Conservation (phyloP, 257 asterid genomes). For the Solanum bulbocastanum region DNA sequence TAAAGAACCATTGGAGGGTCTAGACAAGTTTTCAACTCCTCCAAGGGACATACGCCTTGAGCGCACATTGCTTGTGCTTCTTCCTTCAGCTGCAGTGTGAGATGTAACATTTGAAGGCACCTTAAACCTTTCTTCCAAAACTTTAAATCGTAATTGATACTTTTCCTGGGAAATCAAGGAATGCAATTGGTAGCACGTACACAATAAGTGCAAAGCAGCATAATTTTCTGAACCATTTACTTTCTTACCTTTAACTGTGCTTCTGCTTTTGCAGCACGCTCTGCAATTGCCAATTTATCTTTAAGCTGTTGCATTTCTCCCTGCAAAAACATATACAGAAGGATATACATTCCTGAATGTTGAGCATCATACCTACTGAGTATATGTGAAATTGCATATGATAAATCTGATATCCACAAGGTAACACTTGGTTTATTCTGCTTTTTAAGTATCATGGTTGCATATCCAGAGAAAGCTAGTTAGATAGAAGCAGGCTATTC, state of each 20-base stretch:
- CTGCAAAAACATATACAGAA: conserved; percentile 7
- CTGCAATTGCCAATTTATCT: not conserved
- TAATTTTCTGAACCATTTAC: not conserved
- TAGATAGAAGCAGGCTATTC: not conserved
- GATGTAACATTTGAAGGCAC: conserved; percentile 30
- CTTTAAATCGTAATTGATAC: conserved; percentile 72
- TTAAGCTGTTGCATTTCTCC: not conserved
- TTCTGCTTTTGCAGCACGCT: not conserved
- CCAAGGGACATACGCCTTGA: conserved; percentile 57
- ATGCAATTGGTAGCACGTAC: not conserved
- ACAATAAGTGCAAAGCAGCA: not conserved
- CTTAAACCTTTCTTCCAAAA: conserved; percentile 75
- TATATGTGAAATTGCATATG: not conserved
- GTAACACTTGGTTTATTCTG: not conserved
- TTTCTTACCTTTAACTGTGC: not conserved
- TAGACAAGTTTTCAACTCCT: conserved; percentile 41
- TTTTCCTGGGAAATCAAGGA: conserved; percentile 43
- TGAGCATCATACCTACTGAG: not conserved
- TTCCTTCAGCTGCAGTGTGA: conserved; percentile 34
- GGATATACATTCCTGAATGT: not conserved
- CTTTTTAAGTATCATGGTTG: not conserved
- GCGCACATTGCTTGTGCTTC: conserved; percentile 38
- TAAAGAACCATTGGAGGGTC: conserved; percentile 19
- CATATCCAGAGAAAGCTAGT: not conserved
- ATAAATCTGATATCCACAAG: not conserved